Base-by-base conservation (phyloP, 2,329 filamentous ascomycete species). In the Alternaria consortialis region DNA sequence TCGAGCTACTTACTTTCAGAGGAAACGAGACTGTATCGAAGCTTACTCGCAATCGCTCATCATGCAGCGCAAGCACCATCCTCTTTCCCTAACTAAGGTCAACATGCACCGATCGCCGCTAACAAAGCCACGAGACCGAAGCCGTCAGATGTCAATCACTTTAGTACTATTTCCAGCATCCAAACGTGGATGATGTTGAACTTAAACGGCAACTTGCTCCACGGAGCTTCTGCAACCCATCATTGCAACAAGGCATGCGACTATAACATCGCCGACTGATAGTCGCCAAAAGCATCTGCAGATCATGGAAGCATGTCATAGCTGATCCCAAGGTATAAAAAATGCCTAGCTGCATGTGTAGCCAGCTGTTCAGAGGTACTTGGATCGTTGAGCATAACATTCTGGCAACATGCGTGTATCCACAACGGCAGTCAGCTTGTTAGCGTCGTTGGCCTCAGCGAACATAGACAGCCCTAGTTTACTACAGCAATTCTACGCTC, bases 401-500 rank as follows among this genome's bases (percentile, higher is more conserved):
- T 7, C 29, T 25, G 6, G n/a, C 13, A 1, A 13, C 36, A 60
- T 56, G 57, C 52, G 43, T 17, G n/a, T 25, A 13, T 51, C 47
- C 3, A n/a, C 27, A 13, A 17, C 43, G 8, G 29, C 44, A 13
- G 11, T 51, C 31, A 37, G 42, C 15, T 29, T 53, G 8, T 50
- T 43, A 15, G 39, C 53, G 20, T 27, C 42, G 15, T 46, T 57
- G n/a, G 53, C 13, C 11, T 29, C 57, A 32, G 56, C 60, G 5
- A 20, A 50, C 12, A 27, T 59, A 4, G 60, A 63, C 44, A 34
- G 53, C 4, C 29, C 27, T 23, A 63, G 46, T 15, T 42, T 60
- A 31, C 31, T 63, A 3, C 53, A 56, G 20, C 60, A 63, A 34
- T 63, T 63, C 34, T 60, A 60, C 13, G 60, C 60, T 29, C 60